Base-by-base conservation (phyloP, 345 rosid species). In the Citrus medica region DNA sequence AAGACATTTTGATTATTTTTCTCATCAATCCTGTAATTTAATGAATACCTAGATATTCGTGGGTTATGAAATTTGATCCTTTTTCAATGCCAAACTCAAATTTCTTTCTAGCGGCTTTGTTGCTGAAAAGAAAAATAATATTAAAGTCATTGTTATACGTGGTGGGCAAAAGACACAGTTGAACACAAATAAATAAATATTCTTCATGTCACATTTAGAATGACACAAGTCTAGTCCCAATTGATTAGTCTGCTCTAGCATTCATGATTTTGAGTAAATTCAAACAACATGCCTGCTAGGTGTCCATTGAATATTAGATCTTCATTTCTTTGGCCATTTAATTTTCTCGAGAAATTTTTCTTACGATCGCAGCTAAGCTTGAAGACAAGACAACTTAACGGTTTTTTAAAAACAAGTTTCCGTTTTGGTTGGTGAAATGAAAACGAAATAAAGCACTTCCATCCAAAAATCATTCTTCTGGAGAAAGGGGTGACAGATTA, bases 401-500 rank as follows among this genome's bases (percentile, higher is more conserved):
- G 51, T 46, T 46, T 46, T 42, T 46, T 13, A 3, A 46, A 13
- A 46, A 46, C 17, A 42, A 46, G 69, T 28, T 75, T 42, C 42
- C 61, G 28, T 8, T 25, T 28, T 64, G 78, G 62, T 48, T 46
- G 70, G 62, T 48, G 71, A 46, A 7, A 19, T 7, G 24, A 67
- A 35, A 67, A 67, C 24, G 3, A 38, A 10, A 37, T n/a, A 22
- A 22, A 69, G 19, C 9, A 68, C 56, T 13, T 51, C 1, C 2
- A 63, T 25, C 19, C 28, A 53, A 33, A 55, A 46, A 46, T 59
- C 51, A 73, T 38, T 74, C 25, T 61, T 74, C 38, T 25, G 25
- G 38, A 38, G 58, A 71, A 71, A 71, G 75, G 60, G 60, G 4
- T 73, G 16, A 73, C 66, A 73, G 37, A 32, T 10, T 65, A 53